Percentiles rank a stretch among this genome's conserved stretches.
These are phyloP conservation scores for Eutrema japonicum DNA, from an alignment of 345 rosid genomes.

Conservation along the genomic window DNA sequence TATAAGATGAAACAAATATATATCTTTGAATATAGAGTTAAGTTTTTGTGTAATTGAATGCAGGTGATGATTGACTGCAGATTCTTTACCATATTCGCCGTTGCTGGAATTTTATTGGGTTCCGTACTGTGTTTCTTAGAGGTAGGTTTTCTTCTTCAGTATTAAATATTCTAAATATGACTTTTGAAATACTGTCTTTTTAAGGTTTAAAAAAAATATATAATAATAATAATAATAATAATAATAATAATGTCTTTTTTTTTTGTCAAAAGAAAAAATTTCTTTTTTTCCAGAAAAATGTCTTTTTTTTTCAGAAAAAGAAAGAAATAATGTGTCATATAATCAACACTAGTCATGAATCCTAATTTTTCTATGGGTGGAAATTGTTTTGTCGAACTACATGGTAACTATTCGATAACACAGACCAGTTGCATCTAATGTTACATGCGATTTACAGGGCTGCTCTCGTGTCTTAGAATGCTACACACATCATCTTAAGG, in stretches of 20 bases:
- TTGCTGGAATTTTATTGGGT: conserved; percentile 70
- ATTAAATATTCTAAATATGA: not conserved
- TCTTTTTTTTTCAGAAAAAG: not conserved
- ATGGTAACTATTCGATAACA: not conserved
- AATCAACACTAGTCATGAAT: no score
- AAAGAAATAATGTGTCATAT: no score
- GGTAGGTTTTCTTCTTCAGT: conserved; percentile 45
- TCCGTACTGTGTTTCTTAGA: conserved; percentile 71
- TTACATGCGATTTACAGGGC: conserved; percentile 51
- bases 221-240: no score
- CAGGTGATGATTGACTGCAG: no score
- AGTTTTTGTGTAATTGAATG: no score
- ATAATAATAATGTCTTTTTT: no score
- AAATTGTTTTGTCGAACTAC: not conserved
- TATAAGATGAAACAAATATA: no score
- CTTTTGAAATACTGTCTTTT: not conserved
- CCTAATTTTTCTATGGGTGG: not conserved
- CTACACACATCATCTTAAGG: conserved; percentile 52
- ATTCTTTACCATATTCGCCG: conserved; percentile 69
- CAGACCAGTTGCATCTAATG: not conserved
- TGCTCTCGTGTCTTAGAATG: conserved; percentile 54
- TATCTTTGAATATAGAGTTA: no score
- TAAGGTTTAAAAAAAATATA: no score
- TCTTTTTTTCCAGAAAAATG: no score
- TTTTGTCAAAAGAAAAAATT: no score